A percentile compares a stretch with the other conserved stretches of the same genome.
Conservation (phyloP, 2,329 filamentous ascomycete species). For the Epichloe hybrida region DNA sequence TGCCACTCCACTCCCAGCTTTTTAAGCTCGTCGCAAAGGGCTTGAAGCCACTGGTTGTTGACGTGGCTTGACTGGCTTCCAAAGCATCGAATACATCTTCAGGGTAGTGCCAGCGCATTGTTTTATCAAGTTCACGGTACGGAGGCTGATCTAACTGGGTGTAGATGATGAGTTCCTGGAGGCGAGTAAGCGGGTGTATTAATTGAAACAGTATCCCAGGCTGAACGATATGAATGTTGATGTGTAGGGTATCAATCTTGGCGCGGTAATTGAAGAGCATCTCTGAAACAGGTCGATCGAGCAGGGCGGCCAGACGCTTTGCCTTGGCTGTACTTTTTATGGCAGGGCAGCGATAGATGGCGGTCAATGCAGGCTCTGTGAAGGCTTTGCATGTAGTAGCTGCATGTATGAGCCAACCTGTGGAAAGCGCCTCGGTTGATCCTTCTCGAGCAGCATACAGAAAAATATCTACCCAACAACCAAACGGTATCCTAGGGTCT, state of each 20-base stretch:
- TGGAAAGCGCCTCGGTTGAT: conserved; percentile 28
- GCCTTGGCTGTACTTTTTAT: conserved; percentile 36
- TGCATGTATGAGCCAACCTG: conserved; percentile 51
- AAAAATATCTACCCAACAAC: conserved; percentile 58
- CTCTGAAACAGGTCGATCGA: conserved; percentile 37
- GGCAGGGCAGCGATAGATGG: conserved; percentile 56
- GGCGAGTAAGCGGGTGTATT: conserved; percentile 48
- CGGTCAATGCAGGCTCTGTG: conserved; percentile 58
- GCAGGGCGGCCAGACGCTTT: conserved; percentile 32
- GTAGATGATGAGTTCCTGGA: conserved; percentile 58
- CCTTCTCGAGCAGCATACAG: conserved; percentile 44
- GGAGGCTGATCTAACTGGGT: conserved; percentile 56
- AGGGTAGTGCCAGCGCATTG: conserved; percentile 57
- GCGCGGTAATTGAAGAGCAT: conserved; percentile 50
- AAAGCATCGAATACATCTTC: conserved; percentile 51
- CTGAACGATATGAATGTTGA: conserved; percentile 56
- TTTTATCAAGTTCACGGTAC: conserved; percentile 42
- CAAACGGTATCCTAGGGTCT: conserved; percentile 45
- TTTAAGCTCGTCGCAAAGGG: conserved; percentile 23
- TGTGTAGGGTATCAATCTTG: conserved; percentile 56
- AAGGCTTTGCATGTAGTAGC: conserved; percentile 52
- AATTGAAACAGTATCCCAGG: conserved; percentile 31
- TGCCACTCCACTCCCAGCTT: conserved; percentile 50
- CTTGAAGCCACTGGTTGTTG: conserved; percentile 18
- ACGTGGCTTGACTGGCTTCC: conserved; percentile 32